A percentile compares a stretch with the other conserved stretches of the same genome.
Evolutionary conservation across 1,284 basidiomycete species (phyloP).

Genomic region (Volvariella volvacea): DNA sequence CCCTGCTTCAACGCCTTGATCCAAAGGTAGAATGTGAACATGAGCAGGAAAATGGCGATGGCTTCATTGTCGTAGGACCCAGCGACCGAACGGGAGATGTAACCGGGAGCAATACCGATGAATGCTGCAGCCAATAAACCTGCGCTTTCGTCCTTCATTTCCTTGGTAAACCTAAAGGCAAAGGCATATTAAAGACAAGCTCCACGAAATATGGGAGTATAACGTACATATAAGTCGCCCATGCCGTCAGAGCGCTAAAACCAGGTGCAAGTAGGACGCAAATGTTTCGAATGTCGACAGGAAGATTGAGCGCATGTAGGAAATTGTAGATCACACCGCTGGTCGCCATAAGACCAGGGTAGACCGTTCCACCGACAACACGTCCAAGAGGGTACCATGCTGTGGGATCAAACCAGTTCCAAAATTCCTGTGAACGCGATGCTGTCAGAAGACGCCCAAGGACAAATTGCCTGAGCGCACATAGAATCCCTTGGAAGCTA

Average conservation of each 20-base stretch:
- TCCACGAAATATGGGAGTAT: constrained; percentile 17
- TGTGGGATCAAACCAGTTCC: constrained; percentile 99
- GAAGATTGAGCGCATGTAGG: constrained; percentile 84
- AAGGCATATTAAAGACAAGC: constrained; percentile 6
- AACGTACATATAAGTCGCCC: constrained; percentile 88
- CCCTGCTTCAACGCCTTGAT: constrained; percentile 95
- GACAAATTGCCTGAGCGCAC: constrained; percentile 41
- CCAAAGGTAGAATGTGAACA: constrained; percentile 99
- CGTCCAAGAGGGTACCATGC: constrained; percentile 99
- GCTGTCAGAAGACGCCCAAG: constrained; percentile 10
- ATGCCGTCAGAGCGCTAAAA: constrained; percentile 94
- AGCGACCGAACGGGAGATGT: constrained; percentile 98
- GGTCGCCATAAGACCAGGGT: constrained; percentile 97
- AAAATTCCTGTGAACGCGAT: constrained; percentile 72
- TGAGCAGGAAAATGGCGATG: constrained; percentile 98
- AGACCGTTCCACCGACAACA: constrained; percentile 97
- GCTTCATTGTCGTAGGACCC: constrained; percentile 99
- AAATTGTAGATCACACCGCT: constrained; percentile 94
- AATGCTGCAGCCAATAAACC: constrained; percentile 97
- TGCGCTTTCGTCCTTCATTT: constrained; percentile 91
- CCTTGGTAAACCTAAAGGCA: constrained; percentile 75
- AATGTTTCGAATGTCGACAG: constrained; percentile 96
- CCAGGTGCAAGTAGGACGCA: constrained; percentile 97
- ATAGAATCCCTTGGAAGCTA: constrained; percentile 92
- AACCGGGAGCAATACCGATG: constrained; percentile 96